A percentile compares a stretch with the other conserved stretches of the same genome.
phyloP scores from a whole-genome alignment of 202 grass and related monocot species.

The Carex sylvatica region DNA sequence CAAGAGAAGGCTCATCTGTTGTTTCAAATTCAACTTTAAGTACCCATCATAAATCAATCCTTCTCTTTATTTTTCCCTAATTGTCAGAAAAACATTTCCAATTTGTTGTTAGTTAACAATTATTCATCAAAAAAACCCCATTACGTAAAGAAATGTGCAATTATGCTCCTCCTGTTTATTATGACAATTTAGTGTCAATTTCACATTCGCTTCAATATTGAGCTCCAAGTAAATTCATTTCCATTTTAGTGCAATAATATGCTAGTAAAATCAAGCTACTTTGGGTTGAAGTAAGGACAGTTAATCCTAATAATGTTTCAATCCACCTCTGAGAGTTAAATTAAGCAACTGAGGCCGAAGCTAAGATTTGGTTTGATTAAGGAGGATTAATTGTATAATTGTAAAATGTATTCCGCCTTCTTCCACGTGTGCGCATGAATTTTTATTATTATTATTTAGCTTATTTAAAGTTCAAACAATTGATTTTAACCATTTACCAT shows the following conservation, averaged over 20 bases:
- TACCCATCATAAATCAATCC: not conserved
- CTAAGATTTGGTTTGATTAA: not conserved
- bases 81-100: not conserved
- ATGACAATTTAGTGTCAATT: not conserved
- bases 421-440: too few species aligned
- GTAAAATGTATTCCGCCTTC: too few species aligned
- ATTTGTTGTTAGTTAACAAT: not conserved
- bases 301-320: too few species aligned
- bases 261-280: too few species aligned
- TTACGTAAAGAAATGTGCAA: not conserved
- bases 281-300: too few species aligned
- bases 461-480: too few species aligned
- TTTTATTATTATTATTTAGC: too few species aligned
- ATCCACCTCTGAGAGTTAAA: not conserved
- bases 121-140: not conserved
- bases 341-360: not conserved
- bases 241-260: too few species aligned
- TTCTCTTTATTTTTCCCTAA: not conserved
- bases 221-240: not conserved
- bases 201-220: too few species aligned
- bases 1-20: not conserved
- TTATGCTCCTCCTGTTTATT: not conserved
- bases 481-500: too few species aligned
- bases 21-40: not conserved
- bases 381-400: not conserved